Conservation (phyloP, 2,329 filamentous ascomycete species). For the Stagonosporopsis rhizophila region DNA sequence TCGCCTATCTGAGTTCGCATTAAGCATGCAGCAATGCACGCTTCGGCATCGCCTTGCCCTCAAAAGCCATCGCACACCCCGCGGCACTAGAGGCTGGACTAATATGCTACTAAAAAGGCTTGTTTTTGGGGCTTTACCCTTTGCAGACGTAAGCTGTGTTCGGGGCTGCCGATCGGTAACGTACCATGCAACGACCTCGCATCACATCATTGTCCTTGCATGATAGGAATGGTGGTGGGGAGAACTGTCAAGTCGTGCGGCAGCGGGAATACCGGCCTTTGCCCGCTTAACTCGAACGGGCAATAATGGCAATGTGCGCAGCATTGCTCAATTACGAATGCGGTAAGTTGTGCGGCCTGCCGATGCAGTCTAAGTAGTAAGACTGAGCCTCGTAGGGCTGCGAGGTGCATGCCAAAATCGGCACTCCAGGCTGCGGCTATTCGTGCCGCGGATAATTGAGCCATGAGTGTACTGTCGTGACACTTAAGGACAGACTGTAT, state of each 20-base stretch:
- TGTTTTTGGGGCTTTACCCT: neutral
- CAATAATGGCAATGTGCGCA: neutral
- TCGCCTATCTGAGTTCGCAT: neutral
- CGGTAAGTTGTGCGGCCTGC: conserved; percentile 1
- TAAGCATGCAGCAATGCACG: neutral
- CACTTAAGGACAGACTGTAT: neutral
- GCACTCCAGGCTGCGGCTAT: neutral
- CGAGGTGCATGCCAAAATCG: neutral
- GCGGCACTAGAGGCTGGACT: conserved; percentile 1
- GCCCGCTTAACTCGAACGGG: neutral
- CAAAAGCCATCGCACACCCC: conserved; percentile 20
- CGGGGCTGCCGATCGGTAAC: conserved; percentile 19
- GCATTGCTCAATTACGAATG: neutral
- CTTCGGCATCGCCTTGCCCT: conserved; percentile 16
- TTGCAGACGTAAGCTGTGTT: neutral
- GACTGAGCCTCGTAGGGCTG: neutral
- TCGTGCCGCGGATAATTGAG: neutral
- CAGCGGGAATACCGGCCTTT: neutral
- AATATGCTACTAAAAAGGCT: conserved; percentile 3
- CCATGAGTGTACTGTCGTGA: neutral
- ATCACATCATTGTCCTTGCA: conserved; percentile 2
- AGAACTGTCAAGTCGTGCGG: neutral
- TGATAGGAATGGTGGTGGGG: neutral
- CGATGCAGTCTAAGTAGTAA: neutral
- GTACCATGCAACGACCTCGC: conserved; percentile 7